A percentile compares a stretch with the other conserved stretches of the same genome.
phyloP scores from a whole-genome alignment of 768 basidiomycete species.

The Suillus ampliporus region DNA sequence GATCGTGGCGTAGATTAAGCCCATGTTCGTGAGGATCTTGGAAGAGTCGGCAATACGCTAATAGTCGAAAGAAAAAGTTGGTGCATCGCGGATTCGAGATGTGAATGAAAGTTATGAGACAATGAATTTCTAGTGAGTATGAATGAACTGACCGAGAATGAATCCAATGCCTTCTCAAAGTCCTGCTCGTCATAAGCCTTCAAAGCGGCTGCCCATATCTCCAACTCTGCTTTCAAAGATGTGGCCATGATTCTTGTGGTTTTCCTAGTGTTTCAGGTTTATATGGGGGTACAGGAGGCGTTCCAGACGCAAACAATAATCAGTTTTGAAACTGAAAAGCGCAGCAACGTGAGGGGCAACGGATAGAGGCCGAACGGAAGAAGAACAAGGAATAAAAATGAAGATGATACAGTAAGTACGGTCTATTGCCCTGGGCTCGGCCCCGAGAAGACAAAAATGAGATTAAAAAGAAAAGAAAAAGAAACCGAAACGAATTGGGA shows the following conservation, averaged over 20 bases:
- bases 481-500: no score
- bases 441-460: not conserved
- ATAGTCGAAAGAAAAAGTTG: no score
- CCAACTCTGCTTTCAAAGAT: constrained; percentile 77
- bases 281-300: constrained; percentile 17
- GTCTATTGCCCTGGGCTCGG: not conserved
- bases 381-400: constrained; percentile 1
- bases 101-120: not conserved
- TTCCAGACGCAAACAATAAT: constrained; percentile 33
- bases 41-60: constrained; percentile 84
- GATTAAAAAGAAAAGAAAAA: not conserved
- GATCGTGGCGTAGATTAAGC: constrained; percentile 89
- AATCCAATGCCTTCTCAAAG: constrained; percentile 73
- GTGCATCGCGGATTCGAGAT: constrained; percentile 10
- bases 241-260: constrained; percentile 27
- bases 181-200: constrained; percentile 87
- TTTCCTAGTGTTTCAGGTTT: constrained; percentile 14
- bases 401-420: no score
- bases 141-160: constrained; percentile 68
- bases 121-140: not conserved
- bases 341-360: not conserved
- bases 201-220: constrained; percentile 88
- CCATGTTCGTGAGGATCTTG: constrained; percentile 93
- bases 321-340: constrained; percentile 18
- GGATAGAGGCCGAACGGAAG: constrained; percentile 10